A percentile compares a stretch with the other conserved stretches of the same genome.
Evolutionary conservation across 208 protist genomes (phyloP).

Genomic region (Borovskyia barvae): DNA sequence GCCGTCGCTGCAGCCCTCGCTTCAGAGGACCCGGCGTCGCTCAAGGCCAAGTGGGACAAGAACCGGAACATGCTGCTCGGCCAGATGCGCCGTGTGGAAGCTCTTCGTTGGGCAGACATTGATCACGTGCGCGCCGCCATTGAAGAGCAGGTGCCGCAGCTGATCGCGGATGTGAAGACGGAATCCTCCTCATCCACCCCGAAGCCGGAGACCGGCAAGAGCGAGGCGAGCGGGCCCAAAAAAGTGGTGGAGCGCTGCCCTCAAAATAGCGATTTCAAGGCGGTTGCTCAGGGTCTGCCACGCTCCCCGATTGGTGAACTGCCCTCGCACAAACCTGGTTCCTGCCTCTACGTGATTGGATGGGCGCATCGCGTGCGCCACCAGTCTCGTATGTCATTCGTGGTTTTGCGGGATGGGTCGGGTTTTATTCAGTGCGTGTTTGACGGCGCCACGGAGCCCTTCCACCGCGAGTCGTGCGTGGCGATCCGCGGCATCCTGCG

Average conservation of each 20-base stretch:
- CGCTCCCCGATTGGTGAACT: constrained; percentile 54
- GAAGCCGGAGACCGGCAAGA: constrained; percentile 4
- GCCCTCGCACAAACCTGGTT: constrained; percentile 38
- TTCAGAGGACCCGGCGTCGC: constrained; percentile 39
- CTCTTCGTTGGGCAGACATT: constrained; percentile 79
- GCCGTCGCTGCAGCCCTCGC: constrained; percentile 58
- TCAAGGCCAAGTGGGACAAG: constrained; percentile 78
- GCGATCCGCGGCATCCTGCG: constrained; percentile 73
- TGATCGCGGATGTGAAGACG: constrained; percentile 53
- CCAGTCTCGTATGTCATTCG: constrained; percentile 95
- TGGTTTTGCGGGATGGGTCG: constrained; percentile 96
- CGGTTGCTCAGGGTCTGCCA: constrained; percentile 41
- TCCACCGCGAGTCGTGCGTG: constrained; percentile 89
- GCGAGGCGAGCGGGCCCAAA: constrained; percentile 13
- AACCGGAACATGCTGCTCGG: constrained; percentile 83
- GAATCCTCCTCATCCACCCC: constrained; percentile 7
- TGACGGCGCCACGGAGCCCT: constrained; percentile 60
- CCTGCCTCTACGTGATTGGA: constrained; percentile 84
- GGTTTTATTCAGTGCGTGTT: constrained; percentile 96
- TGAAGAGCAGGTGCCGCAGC: constrained; percentile 58
- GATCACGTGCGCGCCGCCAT: constrained; percentile 57
- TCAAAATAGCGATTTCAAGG: constrained; percentile 45
- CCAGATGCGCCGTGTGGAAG: constrained; percentile 68
- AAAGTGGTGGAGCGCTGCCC: constrained; percentile 55
- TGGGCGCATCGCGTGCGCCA: constrained; percentile 96